Conservation (phyloP, 345 rosid species). For the Pistacia vera region DNA sequence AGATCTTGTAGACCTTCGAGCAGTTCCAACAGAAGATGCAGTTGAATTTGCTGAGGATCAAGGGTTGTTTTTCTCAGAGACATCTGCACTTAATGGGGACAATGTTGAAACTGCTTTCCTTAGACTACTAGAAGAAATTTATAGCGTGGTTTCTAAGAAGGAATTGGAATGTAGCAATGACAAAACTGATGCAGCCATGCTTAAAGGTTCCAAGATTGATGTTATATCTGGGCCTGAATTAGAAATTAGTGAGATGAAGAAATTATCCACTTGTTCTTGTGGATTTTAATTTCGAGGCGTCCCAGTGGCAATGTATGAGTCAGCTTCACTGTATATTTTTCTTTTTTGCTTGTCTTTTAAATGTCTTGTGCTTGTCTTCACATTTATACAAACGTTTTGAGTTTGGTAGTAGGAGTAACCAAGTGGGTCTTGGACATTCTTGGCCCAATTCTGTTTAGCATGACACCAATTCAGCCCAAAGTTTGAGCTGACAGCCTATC, state of each 20-base stretch:
- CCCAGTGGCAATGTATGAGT: neutral
- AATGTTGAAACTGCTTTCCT: conserved; percentile 75
- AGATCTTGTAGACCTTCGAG: conserved; percentile 67
- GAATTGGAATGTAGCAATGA: conserved; percentile 33
- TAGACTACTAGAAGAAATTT: conserved; percentile 62
- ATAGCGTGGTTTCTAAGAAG: conserved; percentile 52
- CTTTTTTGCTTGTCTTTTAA: neutral
- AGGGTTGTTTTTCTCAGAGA: conserved; percentile 73
- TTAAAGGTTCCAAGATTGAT: conserved; percentile 68
- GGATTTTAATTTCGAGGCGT: conserved; percentile 24
- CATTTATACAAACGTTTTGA: neutral
- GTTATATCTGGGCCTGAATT: conserved; percentile 58
- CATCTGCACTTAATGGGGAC: conserved; percentile 78
- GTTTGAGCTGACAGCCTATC: too few relatives aligned
- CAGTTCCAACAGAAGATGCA: conserved; percentile 69
- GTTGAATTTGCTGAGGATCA: conserved; percentile 83
- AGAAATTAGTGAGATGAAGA: conserved; percentile 59
- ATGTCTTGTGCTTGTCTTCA: neutral
- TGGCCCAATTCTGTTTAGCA: neutral
- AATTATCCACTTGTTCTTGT: conserved; percentile 58
- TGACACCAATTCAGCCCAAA: too few relatives aligned
- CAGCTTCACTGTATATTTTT: neutral
- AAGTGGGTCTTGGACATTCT: too few relatives aligned
- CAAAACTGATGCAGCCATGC: conserved; percentile 30
- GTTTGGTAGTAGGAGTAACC: neutral